A percentile compares a stretch with the other conserved stretches of the same genome.
Conservation (phyloP, 805 yeast genomes). For the Ogataea methylovora region DNA sequence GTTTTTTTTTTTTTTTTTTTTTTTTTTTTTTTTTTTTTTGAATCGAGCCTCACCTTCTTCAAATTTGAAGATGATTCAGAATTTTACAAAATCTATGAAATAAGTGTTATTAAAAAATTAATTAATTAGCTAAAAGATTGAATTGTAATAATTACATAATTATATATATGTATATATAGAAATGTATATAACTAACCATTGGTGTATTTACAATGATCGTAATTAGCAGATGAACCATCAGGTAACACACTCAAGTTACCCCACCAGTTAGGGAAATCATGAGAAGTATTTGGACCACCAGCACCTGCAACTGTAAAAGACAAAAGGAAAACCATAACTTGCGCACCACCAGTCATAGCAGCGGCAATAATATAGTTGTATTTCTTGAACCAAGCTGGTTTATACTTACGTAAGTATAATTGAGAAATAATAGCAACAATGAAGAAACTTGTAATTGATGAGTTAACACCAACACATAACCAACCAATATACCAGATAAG, state of each 20-base stretch:
- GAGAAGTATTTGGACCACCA: constrained; percentile 17
- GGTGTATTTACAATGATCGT: constrained; percentile 7
- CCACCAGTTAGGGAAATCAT: constrained; percentile 26
- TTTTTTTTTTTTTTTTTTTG: too few relatives aligned
- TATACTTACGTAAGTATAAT: constrained; percentile 18
- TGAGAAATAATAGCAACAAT: constrained; percentile 19
- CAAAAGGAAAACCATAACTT: constrained; percentile 23
- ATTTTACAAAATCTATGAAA: too few relatives aligned
- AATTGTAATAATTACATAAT: not conserved
- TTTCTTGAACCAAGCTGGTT: constrained; percentile 26
- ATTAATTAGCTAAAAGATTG: too few relatives aligned
- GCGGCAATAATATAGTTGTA: constrained; percentile 44
- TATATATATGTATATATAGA: too few relatives aligned
- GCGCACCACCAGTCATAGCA: constrained; percentile 41
- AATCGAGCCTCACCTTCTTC: too few relatives aligned
- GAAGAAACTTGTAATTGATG: constrained; percentile 22
- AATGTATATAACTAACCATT: not conserved
- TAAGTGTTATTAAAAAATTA: too few relatives aligned
- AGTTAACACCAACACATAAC: constrained; percentile 25
- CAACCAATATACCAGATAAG: constrained; percentile 26
- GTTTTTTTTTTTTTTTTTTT: too few relatives aligned
- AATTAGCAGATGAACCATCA: constrained; percentile 5
- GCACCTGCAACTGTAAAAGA: constrained; percentile 27
- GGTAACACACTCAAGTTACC: constrained; percentile 12
- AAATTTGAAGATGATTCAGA: too few relatives aligned